Conservation (phyloP, 257 asterid species). For the Petrea volubilis region DNA sequence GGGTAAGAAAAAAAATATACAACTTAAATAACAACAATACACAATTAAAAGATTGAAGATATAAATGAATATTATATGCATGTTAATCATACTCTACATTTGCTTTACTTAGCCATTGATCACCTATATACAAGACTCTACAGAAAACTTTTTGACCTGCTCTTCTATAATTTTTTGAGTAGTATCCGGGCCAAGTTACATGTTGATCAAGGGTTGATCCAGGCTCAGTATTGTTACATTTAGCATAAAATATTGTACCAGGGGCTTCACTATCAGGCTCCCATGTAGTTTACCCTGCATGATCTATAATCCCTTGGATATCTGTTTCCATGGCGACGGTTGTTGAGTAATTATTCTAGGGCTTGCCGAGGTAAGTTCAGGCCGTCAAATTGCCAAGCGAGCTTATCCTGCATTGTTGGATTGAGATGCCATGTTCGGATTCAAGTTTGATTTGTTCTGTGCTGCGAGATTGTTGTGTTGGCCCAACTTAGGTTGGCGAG, state of each 20-base stretch:
- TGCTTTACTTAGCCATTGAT: slow-evolving; percentile 20
- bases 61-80: neutral
- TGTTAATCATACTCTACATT: slow-evolving; percentile 15
- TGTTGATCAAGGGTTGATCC: slow-evolving; percentile 27
- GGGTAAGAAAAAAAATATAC: too few relatives aligned
- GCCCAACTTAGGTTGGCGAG: slow-evolving; percentile 6
- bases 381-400: slow-evolving; percentile 26
- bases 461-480: slow-evolving; percentile 32
- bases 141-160: slow-evolving; percentile 30
- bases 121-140: slow-evolving; percentile 34
- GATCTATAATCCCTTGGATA: slow-evolving; percentile 23
- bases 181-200: slow-evolving; percentile 34
- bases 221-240: slow-evolving; percentile 32
- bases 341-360: slow-evolving; percentile 38
- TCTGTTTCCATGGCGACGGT: slow-evolving; percentile 25
- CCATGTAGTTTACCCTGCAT: slow-evolving; percentile 38
- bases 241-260: slow-evolving; percentile 32
- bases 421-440: slow-evolving; percentile 29
- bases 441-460: slow-evolving; percentile 27
- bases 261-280: neutral
- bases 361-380: slow-evolving; percentile 32
- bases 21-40: too few relatives aligned
- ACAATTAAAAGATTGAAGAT: neutral
- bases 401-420: slow-evolving; percentile 31
- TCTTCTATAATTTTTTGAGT: slow-evolving; percentile 25